Evolutionary conservation across 2,329 filamentous ascomycete genomes (phyloP).

Genomic region (Camillea tinctor): DNA sequence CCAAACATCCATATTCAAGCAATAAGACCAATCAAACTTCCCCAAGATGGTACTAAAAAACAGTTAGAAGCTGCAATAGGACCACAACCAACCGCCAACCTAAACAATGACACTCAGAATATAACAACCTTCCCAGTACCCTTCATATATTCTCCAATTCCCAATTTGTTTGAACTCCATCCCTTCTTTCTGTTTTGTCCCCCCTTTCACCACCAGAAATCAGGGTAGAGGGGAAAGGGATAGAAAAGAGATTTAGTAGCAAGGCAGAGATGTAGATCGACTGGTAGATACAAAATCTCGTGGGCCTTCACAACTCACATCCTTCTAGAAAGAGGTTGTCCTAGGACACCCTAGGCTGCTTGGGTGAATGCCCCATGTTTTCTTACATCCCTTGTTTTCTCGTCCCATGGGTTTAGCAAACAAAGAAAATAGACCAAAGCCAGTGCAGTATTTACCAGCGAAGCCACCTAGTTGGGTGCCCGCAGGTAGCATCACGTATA

Average conservation of each 20-base stretch:
- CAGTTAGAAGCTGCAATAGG: too few relatives aligned
- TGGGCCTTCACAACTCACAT: neutral
- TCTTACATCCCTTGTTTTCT: neutral
- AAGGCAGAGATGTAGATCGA: too few relatives aligned
- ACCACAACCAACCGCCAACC: too few relatives aligned
- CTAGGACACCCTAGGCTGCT: neutral
- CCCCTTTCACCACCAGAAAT: too few relatives aligned
- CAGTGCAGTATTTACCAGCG: neutral
- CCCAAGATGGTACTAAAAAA: too few relatives aligned
- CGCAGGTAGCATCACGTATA: neutral
- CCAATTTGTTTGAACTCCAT: neutral
- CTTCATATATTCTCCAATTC: neutral
- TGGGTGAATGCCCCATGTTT: neutral
- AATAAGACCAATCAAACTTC: too few relatives aligned
- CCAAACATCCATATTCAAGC: too few relatives aligned
- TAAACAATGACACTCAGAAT: neutral
- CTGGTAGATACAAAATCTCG: neutral
- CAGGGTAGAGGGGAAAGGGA: too few relatives aligned
- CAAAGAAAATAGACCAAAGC: neutral
- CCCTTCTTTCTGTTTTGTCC: neutral
- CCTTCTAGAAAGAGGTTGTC: neutral
- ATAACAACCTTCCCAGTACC: neutral
- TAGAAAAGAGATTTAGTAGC: neutral
- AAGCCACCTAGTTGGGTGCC: neutral
- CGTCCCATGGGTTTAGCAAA: neutral